These are phyloP conservation scores for Xylaria sp. DNA, from an alignment of 2,329 filamentous ascomycete genomes.

Conservation along the genomic window DNA sequence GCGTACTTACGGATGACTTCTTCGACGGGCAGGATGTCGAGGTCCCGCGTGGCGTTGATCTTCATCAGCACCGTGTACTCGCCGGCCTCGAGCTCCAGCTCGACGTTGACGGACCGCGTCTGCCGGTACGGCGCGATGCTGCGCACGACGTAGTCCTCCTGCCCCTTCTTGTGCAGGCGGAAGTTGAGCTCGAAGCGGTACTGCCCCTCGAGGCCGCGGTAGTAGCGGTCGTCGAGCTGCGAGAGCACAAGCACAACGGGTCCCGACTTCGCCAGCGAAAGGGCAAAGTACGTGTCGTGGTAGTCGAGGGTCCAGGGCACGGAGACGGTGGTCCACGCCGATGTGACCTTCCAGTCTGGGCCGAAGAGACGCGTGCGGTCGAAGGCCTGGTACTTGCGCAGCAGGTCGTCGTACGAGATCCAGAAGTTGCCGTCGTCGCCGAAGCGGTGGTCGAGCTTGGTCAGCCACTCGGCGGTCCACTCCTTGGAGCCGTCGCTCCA, in stretches of 20 bases:
- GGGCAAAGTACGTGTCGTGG: constrained; percentile 64
- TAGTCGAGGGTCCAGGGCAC: constrained; percentile 69
- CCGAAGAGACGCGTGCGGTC: constrained; percentile 69
- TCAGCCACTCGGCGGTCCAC: constrained; percentile 84
- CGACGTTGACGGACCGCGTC: constrained; percentile 79
- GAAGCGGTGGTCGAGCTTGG: constrained; percentile 77
- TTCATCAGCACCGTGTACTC: constrained; percentile 81
- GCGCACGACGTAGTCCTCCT: constrained; percentile 66
- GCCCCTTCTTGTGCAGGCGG: constrained; percentile 62
- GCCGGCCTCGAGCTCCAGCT: constrained; percentile 78
- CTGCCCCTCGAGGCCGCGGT: constrained; percentile 66
- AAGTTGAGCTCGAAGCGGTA: constrained; percentile 66
- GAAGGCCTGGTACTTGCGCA: constrained; percentile 68
- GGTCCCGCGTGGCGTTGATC: constrained; percentile 72
- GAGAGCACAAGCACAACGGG: constrained; percentile 67
- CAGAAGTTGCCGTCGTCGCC: constrained; percentile 78
- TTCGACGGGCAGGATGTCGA: constrained; percentile 65
- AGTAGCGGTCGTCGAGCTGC: constrained; percentile 69
- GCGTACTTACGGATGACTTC: constrained; percentile 75
- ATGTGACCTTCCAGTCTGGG: constrained; percentile 63
- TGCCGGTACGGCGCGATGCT: constrained; percentile 68
- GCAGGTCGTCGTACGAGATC: constrained; percentile 68
- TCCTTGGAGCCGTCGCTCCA: constrained; percentile 87
- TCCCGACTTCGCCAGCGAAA: constrained; percentile 60
- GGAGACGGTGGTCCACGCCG: constrained; percentile 61